phyloP scores from a whole-genome alignment of 2,329 filamentous ascomycete species.

The Sarocladium oryzae region DNA sequence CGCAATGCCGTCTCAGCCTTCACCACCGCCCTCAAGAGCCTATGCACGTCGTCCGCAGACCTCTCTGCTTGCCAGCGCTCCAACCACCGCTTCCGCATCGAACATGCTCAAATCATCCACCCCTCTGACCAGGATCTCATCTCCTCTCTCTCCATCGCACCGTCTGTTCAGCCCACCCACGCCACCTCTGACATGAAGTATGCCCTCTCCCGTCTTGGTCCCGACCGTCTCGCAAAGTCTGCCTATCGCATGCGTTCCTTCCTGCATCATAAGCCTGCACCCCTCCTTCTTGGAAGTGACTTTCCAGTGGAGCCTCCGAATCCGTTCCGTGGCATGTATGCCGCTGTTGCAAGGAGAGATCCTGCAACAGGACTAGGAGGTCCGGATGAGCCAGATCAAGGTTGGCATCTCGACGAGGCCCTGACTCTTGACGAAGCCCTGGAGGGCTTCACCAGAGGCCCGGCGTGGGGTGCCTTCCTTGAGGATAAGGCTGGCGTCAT shows the following conservation, averaged over 20 bases:
- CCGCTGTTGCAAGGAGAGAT: slow-evolving; percentile 55
- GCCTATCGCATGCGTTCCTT: slow-evolving; percentile 63
- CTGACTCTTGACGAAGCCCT: slow-evolving; percentile 54
- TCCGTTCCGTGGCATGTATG: slow-evolving; percentile 63
- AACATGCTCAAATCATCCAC: slow-evolving; percentile 66
- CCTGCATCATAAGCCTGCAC: slow-evolving; percentile 39
- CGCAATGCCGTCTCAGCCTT: slow-evolving; percentile 58
- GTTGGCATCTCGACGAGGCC: slow-evolving; percentile 56
- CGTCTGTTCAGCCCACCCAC: slow-evolving; percentile 66
- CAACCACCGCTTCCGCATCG: slow-evolving; percentile 57
- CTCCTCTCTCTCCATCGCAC: slow-evolving; percentile 52
- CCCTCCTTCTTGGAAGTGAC: slow-evolving; percentile 55
- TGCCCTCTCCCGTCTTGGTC: slow-evolving; percentile 53
- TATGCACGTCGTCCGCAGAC: slow-evolving; percentile 37
- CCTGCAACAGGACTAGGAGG: slow-evolving; percentile 48
- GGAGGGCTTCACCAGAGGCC: slow-evolving; percentile 53
- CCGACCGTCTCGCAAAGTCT: slow-evolving; percentile 42
- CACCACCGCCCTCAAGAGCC: slow-evolving; percentile 44
- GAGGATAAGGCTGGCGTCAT: slow-evolving; percentile 55
- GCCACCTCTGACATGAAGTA: slow-evolving; percentile 67
- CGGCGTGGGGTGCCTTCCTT: slow-evolving; percentile 53
- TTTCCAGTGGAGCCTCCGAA: slow-evolving; percentile 66
- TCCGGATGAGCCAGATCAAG: slow-evolving; percentile 23
- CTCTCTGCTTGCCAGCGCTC: slow-evolving; percentile 43
- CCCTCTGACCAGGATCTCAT: slow-evolving; percentile 57